These are phyloP conservation scores for Magnolia officinalis DNA, from an alignment of 164 flowering plant genomes.

Conservation along the genomic window DNA sequence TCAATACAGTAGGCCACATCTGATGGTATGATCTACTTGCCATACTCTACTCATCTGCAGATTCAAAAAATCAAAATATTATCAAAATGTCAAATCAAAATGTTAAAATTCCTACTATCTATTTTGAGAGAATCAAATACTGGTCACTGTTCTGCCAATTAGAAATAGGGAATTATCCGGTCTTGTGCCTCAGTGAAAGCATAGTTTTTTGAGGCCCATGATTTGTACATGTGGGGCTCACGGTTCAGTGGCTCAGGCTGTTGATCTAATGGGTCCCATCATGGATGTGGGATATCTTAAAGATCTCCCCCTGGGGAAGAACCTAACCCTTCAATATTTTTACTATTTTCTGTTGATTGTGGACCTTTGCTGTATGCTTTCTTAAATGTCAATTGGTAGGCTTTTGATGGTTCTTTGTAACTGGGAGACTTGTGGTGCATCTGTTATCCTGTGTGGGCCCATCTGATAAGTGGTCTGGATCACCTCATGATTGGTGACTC, in stretches of 20 bases:
- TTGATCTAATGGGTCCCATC: neutral
- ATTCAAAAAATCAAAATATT: too few species aligned
- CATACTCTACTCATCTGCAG: too few species aligned
- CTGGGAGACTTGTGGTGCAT: neutral
- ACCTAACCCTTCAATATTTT: neutral
- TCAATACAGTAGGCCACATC: too few species aligned
- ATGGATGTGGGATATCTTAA: neutral
- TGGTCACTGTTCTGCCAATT: too few species aligned
- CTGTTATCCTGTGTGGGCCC: neutral
- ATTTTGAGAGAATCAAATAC: too few species aligned
- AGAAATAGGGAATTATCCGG: too few species aligned
- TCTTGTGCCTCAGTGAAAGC: neutral
- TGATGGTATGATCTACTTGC: too few species aligned
- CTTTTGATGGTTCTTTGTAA: neutral
- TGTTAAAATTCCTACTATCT: too few species aligned
- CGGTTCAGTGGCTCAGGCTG: neutral
- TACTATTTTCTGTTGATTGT: neutral
- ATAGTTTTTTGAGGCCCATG: neutral
- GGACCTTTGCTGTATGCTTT: neutral
- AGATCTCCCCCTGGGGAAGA: neutral
- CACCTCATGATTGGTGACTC: neutral
- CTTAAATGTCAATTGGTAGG: neutral
- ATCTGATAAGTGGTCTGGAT: neutral
- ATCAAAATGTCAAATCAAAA: too few species aligned
- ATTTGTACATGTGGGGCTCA: neutral